Evolutionary conservation across 2,329 filamentous ascomycete genomes (phyloP).

Genomic region (Claviceps spartinae): DNA sequence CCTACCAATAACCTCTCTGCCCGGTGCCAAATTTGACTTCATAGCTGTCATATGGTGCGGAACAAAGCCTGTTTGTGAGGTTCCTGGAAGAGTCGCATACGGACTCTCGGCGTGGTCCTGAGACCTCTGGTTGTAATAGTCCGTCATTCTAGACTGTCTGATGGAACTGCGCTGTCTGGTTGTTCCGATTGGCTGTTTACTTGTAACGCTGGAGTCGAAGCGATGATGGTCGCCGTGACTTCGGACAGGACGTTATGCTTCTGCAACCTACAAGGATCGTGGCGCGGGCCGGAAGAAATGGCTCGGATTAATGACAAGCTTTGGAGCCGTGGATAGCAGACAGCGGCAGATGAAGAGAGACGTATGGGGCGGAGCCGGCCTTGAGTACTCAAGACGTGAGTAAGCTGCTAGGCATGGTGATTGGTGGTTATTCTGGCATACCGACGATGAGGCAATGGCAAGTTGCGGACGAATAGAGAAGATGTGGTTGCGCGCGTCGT

Average conservation of each 20-base stretch:
- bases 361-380: neutral
- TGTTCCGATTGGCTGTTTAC: neutral
- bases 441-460: neutral
- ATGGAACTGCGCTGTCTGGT: neutral
- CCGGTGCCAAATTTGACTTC: slow-evolving; percentile 16
- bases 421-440: neutral
- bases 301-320: neutral
- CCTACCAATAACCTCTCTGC: slow-evolving; percentile 16
- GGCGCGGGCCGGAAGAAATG: neutral
- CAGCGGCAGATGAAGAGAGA: neutral
- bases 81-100: slow-evolving; percentile 22
- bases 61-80: slow-evolving; percentile 15
- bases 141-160: slow-evolving; percentile 14
- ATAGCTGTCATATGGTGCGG: slow-evolving; percentile 18
- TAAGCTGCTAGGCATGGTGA: neutral
- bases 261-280: neutral
- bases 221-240: neutral
- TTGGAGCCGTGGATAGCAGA: neutral
- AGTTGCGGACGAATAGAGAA: neutral
- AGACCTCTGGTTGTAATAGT: slow-evolving; percentile 15
- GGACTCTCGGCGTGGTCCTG: slow-evolving; percentile 14
- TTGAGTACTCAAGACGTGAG: neutral
- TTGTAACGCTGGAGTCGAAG: neutral
- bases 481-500: neutral
- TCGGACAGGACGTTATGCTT: neutral